Base-by-base conservation (phyloP, 805 yeast genomes). In the Wickerhamiella bombiphila region DNA sequence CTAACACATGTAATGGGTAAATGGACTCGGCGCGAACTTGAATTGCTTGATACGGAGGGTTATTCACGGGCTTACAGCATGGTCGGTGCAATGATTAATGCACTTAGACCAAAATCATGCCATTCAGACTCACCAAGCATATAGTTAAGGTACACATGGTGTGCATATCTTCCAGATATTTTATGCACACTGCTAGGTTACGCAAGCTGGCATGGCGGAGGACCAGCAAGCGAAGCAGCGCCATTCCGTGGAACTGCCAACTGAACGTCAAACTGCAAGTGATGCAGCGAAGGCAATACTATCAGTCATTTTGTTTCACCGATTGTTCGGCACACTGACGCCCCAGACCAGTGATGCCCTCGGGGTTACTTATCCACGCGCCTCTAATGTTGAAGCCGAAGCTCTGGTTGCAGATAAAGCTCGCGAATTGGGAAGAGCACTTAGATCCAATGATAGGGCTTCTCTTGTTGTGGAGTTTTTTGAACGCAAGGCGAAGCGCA, bases 261-360 rank as follows among this genome's bases (percentile, higher is more conserved):
- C 52, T 5, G 80, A 74, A 42, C 52, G 72, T 37, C 66, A 70
- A 33, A 68, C 69, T 34, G 64, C 68, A 5, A 59, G 69, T 36
- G 81, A 74, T 40, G 69, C 72, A 6, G 54, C 72, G 13, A 66
- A 63, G 49, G 75, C 76, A 60, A 54, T 77, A 20, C 53, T 80
- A 38, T 74, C 80, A 62, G 61, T 80, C 2, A 71, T 80, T 15
- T 69, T 80, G 52, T 80, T 80, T 54, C 70, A 74, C 39, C 59
- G 93, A 32, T 58, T 77, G 20, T 72, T 80, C 51, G 88, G 86
- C 0, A 66, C 75, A 1, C 61, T 77, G 14, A 54, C 58, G 1
- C 83, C 86, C 2, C 54, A 59, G 13, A 65, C 70, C 3, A 56
- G 59, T n/a, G 76, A 73, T 43, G 72, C 74, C 36, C 54, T 70